Base-by-base conservation (phyloP, 306 rosid species). In the Aeschynomene evenia region DNA sequence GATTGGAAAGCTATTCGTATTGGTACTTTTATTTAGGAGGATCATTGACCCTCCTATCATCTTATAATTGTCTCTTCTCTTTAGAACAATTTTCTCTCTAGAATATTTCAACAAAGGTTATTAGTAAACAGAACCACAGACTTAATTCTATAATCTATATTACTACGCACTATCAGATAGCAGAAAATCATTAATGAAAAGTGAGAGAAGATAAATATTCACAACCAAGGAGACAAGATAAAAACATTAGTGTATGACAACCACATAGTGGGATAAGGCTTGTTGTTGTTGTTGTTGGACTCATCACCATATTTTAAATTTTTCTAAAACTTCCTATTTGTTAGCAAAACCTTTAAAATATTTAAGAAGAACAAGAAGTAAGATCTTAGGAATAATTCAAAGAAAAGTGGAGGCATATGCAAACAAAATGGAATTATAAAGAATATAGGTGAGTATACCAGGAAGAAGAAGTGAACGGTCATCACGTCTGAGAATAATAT, bases 391-490 rank as follows among this genome's bases (percentile, higher is more conserved):
- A 49, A 49, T 0, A 43, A 21, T 51, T 55, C 29, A 53, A 26
- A 54, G 20, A 78, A 50, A 48, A 68, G 40, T 22, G 31, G 31
- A 28, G 5, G 31, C 3, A 6, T 3, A 28, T 28, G 6, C 8
- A 56, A 65, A 33, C 7, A 7, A 21, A 42, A 52, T 15, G 70
- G 55, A 45, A 51, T 60, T 72, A 60, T 34, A 6, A 67, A 69
- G 80, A 74, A 58, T 26, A 53, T n/a, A 8, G 50, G 51, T 20
- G 81, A 57, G 43, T 70, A 31, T 88, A 91, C 97, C 96, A 91
- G 96, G 85, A 91, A 91, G 87, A 91, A 91, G 81, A 91, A 91
- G 77, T 91, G 97, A 70, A 88, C 72, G 48, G 97, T 87, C 97
- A 91, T 91, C 46, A 88, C 72, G 23, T 88, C 97, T 1, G 97